Conservation (phyloP, 176 grass and related monocot species). For the Avena atlantica region DNA sequence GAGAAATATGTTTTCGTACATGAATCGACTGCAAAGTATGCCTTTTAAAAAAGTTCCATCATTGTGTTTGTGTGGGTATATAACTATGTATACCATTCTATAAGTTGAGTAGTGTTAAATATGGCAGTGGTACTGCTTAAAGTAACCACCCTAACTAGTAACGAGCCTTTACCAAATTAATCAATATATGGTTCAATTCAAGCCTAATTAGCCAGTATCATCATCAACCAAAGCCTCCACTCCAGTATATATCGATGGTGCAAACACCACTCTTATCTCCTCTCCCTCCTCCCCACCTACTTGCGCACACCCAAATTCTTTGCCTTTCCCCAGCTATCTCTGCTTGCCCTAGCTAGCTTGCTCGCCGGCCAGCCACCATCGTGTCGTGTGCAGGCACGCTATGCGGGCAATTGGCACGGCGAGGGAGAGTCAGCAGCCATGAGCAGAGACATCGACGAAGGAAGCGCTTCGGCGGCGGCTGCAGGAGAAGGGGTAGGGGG, state of each 20-base stretch:
- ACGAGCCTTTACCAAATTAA: background rate
- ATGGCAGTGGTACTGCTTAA: background rate
- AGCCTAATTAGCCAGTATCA: background rate
- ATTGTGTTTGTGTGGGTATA: background rate
- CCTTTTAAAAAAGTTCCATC: background rate
- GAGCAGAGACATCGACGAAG: constrained; percentile 47
- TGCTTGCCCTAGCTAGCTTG: constrained; percentile 36
- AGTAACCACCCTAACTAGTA: background rate
- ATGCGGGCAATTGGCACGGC: constrained; percentile 34
- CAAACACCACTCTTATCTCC: constrained; percentile 62
- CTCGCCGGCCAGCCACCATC: background rate
- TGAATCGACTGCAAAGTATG: background rate
- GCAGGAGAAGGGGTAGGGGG: constrained; percentile 22
- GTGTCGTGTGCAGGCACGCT: constrained; percentile 31
- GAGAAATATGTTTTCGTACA: background rate
- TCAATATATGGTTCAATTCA: background rate
- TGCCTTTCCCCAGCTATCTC: constrained; percentile 25
- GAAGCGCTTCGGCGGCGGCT: background rate
- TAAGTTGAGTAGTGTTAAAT: no score
- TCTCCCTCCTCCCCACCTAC: constrained; percentile 33
- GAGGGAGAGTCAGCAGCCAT: constrained; percentile 39
- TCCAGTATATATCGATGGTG: constrained; percentile 59
- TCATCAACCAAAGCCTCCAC: constrained; percentile 49
- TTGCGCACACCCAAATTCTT: constrained; percentile 22
- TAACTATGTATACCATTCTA: background rate